Percentiles rank a stretch among this genome's conserved stretches.
Conservation (phyloP, 768 basidiomycete species). For the Termitomyces sp. region DNA sequence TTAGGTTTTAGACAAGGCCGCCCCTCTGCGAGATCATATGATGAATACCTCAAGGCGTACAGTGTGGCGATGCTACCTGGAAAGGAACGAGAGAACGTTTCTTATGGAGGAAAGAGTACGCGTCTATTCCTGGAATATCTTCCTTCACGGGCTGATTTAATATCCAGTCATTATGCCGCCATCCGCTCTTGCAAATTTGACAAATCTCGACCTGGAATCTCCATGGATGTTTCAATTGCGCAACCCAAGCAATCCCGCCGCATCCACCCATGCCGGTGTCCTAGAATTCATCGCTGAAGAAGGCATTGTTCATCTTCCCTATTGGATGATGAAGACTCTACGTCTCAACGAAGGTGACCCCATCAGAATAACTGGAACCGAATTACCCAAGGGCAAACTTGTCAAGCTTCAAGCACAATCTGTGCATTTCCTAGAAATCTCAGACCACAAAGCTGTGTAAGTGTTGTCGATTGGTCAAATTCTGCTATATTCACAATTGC, state of each 20-base stretch:
- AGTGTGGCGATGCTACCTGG: slow-evolving; percentile 93
- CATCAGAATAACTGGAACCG: slow-evolving; percentile 85
- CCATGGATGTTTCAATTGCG: slow-evolving; percentile 98
- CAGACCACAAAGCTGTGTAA: slow-evolving; percentile 96
- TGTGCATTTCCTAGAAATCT: slow-evolving; percentile 93
- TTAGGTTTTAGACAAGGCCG: slow-evolving; percentile 41
- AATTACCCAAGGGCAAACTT: slow-evolving; percentile 87
- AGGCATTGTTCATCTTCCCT: slow-evolving; percentile 90
- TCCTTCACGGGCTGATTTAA: slow-evolving; percentile 6
- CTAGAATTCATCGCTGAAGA: slow-evolving; percentile 99
- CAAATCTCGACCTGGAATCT: slow-evolving; percentile 78
- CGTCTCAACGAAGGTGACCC: slow-evolving; percentile 92
- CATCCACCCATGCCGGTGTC: slow-evolving; percentile 93
- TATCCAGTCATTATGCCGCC: slow-evolving; percentile 92
- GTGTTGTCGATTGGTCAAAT: slow-evolving; percentile 24
- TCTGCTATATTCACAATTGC: neutral
- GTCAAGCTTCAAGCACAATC: slow-evolving; percentile 97
- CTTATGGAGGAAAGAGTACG: slow-evolving; percentile 95
- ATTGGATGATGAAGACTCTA: slow-evolving; percentile 99
- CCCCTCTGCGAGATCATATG: slow-evolving; percentile 70
- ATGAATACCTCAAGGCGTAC: slow-evolving; percentile 92
- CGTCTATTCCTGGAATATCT: slow-evolving; percentile 12
- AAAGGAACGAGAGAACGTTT: slow-evolving; percentile 81
- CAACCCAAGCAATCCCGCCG: slow-evolving; percentile 81
- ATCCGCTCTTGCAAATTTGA: slow-evolving; percentile 85